Percentiles rank a stretch among this genome's conserved stretches.
These are phyloP conservation scores for Tanacetum coccineum DNA, from an alignment of 129 eudicot genomes.

Conservation along the genomic window DNA sequence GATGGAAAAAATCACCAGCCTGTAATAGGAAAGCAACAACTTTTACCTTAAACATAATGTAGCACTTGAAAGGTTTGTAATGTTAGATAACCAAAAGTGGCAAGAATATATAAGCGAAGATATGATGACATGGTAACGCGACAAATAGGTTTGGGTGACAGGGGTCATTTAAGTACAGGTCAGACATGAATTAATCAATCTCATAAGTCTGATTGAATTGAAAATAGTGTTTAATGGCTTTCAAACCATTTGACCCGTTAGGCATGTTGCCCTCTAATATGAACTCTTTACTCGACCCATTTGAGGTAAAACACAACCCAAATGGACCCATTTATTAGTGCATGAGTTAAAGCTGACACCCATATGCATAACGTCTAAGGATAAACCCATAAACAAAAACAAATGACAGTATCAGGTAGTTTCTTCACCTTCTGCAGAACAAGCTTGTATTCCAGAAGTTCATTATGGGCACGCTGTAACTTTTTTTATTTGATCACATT, in stretches of 20 bases:
- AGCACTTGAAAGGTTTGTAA: neutral
- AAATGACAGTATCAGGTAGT: constrained; percentile 2
- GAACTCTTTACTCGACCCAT: too few species aligned
- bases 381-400: constrained; percentile 8
- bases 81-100: neutral
- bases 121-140: too few species aligned
- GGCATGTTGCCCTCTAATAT: too few species aligned
- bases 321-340: too few species aligned
- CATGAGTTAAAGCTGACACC: neutral
- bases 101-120: neutral
- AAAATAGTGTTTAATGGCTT: too few species aligned
- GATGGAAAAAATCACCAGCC: constrained; percentile 70
- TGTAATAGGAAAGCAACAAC: constrained; percentile 23
- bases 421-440: constrained; percentile 72
- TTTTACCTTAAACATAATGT: neutral
- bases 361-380: neutral
- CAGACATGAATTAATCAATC: too few species aligned
- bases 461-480: constrained; percentile 63
- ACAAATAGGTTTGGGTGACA: too few species aligned
- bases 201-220: too few species aligned
- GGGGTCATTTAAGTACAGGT: too few species aligned
- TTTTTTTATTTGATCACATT: too few species aligned
- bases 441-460: constrained; percentile 79
- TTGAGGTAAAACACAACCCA: too few species aligned
- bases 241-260: too few species aligned